phyloP scores from a whole-genome alignment of 2,329 filamentous ascomycete genomes.

The Claviceps spartinae region DNA sequence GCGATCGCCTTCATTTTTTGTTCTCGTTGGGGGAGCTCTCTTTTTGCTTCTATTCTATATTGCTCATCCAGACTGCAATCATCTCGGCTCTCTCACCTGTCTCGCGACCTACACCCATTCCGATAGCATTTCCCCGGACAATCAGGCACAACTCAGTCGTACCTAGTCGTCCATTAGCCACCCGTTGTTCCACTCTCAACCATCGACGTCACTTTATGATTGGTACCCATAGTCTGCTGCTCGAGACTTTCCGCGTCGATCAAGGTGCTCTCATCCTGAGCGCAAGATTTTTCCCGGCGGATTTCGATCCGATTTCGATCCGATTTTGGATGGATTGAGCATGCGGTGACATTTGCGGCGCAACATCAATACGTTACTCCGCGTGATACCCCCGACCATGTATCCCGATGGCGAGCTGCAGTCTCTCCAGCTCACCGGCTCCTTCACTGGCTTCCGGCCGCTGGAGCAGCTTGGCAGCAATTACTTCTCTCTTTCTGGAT shows the following conservation, averaged over 20 bases:
- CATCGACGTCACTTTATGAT: slow-evolving; percentile 1
- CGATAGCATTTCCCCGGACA: not conserved
- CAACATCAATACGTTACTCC: slow-evolving; percentile 8
- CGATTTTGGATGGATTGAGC: slow-evolving; percentile 3
- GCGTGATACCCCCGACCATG: slow-evolving; percentile 13
- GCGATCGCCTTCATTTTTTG: not conserved
- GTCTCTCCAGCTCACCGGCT: slow-evolving; percentile 42
- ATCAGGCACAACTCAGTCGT: not conserved
- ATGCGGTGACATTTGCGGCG: slow-evolving; percentile 8
- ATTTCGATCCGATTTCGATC: slow-evolving; percentile 5
- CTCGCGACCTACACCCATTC: not conserved
- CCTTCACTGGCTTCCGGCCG: slow-evolving; percentile 44
- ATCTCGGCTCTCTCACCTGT: not conserved
- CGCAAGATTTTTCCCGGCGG: slow-evolving; percentile 7
- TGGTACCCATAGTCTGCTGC: not conserved
- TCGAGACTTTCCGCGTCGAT: slow-evolving; percentile 1
- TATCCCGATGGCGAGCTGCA: slow-evolving; percentile 26
- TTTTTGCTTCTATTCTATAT: not conserved
- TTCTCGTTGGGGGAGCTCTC: not conserved
- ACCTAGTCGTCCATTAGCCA: not conserved
- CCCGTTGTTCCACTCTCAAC: not conserved
- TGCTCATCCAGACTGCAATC: not conserved
- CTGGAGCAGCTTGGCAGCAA: slow-evolving; percentile 36
- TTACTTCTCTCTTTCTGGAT: slow-evolving; percentile 41
- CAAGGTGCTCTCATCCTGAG: not conserved